Base-by-base conservation (phyloP, 768 basidiomycete genomes). In the Pholiota molesta region DNA sequence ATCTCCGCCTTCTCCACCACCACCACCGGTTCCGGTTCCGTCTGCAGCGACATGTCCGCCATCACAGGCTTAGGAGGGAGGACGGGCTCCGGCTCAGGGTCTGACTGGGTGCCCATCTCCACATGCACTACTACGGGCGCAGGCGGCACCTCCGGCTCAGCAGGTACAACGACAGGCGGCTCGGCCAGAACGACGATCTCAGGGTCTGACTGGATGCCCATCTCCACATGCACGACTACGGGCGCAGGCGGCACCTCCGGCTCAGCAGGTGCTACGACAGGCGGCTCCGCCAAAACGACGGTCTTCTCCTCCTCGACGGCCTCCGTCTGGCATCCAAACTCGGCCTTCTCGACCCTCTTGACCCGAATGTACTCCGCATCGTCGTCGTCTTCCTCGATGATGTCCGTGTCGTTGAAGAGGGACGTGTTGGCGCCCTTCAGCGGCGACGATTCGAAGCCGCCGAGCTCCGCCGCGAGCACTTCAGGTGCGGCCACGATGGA, bases 401-500 rank as follows among this genome's bases (percentile, higher is more conserved):
- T 66, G 26, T 71, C 68, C 11, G 62, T 62, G 19, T 76, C 80
- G 51, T 80, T 81, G 31, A 83, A 77, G 10, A 81, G 78, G 8
- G 65, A 66, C 8, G 55, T 61, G 51, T 60, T 69, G 52, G 55
- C 21, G 16, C 72, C 75, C 52, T 78, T 80, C 23, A 81, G 61
- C 1, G 81, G 79, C 5, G 81, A 79, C 0, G 53, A 52, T 47
- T 65, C 68, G 21, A 71, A 61, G 16, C 65, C 68, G 31, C 75
- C 70, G 52, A 93, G 75, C 68, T 90, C 91, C 42, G 85, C 81
- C 26, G 90, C 86, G 39, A 92, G 81, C 8, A 89, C 85, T 67
- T 89, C 90, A 0, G 91, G 90, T 17, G 86, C 84, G 42, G 86
- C 89, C 9, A 92, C 84, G 31, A 93, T 75, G 0, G 89, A 91